These are phyloP conservation scores for Cercophora samala DNA, from an alignment of 495 filamentous ascomycete species.

Conservation along the genomic window DNA sequence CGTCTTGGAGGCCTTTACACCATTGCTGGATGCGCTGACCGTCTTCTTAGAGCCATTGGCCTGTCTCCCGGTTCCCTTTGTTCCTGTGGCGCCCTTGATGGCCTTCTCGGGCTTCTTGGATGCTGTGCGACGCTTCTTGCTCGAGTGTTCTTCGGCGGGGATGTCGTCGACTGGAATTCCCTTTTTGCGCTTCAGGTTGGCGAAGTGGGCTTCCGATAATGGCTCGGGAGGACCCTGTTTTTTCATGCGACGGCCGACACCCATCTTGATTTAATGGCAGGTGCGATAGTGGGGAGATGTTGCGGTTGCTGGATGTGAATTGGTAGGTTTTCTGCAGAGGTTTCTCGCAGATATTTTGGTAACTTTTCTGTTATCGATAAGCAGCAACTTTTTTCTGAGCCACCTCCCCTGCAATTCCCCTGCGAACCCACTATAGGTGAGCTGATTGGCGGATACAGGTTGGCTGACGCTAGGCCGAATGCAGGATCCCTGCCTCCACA, in stretches of 20 bases:
- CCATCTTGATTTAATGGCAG: slow-evolving; percentile 58
- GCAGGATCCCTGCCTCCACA: slow-evolving; percentile 16
- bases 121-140: slow-evolving; percentile 62
- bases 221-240: slow-evolving; percentile 87
- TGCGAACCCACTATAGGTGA: background rate
- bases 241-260: slow-evolving; percentile 84
- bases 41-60: slow-evolving; percentile 35
- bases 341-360: slow-evolving; percentile 21
- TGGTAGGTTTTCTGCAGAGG: background rate
- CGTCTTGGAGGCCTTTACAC: slow-evolving; percentile 39
- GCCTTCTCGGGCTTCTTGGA: slow-evolving; percentile 47
- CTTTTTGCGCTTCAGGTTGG: slow-evolving; percentile 73
- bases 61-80: slow-evolving; percentile 35
- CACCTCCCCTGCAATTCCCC: slow-evolving; percentile 1
- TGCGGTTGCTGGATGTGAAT: background rate
- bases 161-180: slow-evolving; percentile 50
- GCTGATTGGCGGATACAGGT: slow-evolving; percentile 16
- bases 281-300: background rate
- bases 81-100: slow-evolving; percentile 39
- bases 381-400: background rate
- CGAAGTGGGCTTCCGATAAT: slow-evolving; percentile 75
- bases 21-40: slow-evolving; percentile 31
- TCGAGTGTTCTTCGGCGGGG: slow-evolving; percentile 42
- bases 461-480: slow-evolving; percentile 10
- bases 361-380: slow-evolving; percentile 38